Percentiles rank a stretch among this genome's conserved stretches.
Conservation (phyloP, 371 early-diverging fungal species). For the Fennellomyces sp. region DNA sequence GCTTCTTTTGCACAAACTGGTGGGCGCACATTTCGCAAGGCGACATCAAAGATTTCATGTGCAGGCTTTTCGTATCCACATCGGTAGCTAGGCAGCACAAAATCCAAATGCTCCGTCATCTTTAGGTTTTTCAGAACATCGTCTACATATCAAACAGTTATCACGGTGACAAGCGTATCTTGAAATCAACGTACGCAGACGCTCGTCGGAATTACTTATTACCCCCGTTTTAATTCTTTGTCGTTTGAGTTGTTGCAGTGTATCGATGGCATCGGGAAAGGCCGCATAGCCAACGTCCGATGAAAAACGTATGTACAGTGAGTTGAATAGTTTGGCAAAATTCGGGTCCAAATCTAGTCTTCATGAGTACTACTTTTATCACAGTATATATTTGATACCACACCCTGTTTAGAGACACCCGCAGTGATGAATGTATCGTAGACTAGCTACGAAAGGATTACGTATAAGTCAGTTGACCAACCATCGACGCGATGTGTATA, state of each 20-base stretch:
- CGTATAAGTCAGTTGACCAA: background rate
- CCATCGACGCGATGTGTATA: too few relatives aligned
- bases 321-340: conserved; percentile 18
- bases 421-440: conserved; percentile 8
- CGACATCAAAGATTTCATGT: conserved; percentile 19
- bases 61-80: conserved; percentile 22
- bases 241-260: conserved; percentile 11
- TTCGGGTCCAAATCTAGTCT: conserved; percentile 14
- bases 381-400: background rate
- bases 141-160: background rate
- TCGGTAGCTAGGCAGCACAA: conserved; percentile 20
- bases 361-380: background rate
- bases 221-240: conserved; percentile 18
- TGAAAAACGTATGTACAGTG: conserved; percentile 21
- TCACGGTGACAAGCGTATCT: background rate
- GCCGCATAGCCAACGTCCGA: conserved; percentile 19
- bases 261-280: conserved; percentile 19
- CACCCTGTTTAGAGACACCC: conserved; percentile 14
- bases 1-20: conserved; percentile 7
- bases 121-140: conserved; percentile 16
- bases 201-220: conserved; percentile 28
- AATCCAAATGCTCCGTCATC: conserved; percentile 19
- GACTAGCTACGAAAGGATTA: background rate
- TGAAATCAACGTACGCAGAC: conserved; percentile 10
- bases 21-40: background rate